Conservation (phyloP, 75 land plant species). For the Sequoia sempervirens region DNA sequence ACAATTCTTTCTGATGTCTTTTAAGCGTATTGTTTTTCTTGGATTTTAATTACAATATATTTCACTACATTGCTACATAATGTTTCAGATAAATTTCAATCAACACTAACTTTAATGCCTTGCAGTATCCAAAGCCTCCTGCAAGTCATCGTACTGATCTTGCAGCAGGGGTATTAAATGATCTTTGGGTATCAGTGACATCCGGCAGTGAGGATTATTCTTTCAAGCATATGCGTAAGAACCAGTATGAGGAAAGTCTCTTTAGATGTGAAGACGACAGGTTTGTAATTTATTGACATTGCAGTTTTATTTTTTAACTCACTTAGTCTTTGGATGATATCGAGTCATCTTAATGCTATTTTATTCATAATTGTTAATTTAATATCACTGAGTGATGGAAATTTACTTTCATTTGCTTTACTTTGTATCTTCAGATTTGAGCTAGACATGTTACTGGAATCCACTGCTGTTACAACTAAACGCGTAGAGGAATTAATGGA, state of each 20-base stretch:
- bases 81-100: conserved; percentile 2
- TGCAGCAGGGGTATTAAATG: conserved; percentile 65
- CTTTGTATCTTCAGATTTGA: conserved; percentile 51
- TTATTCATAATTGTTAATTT: neutral
- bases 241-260: conserved; percentile 77
- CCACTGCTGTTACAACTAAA: conserved; percentile 67
- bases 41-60: neutral
- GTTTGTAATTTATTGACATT: conserved; percentile 18
- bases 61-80: neutral
- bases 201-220: conserved; percentile 87
- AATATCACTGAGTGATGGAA: neutral
- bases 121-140: conserved; percentile 66
- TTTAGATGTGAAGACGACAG: conserved; percentile 84
- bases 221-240: conserved; percentile 82
- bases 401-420: conserved; percentile 1
- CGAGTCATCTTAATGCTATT: neutral
- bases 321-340: neutral
- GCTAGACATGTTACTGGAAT: conserved; percentile 85
- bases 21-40: neutral
- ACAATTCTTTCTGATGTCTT: neutral
- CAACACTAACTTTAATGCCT: neutral
- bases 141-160: conserved; percentile 62
- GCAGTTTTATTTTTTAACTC: neutral
- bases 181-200: conserved; percentile 75
- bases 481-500: conserved; percentile 69